A percentile compares a stretch with the other conserved stretches of the same genome.
These are phyloP conservation scores for Debaryomyces castellii DNA, from an alignment of 805 yeast species.

Conservation along the genomic window DNA sequence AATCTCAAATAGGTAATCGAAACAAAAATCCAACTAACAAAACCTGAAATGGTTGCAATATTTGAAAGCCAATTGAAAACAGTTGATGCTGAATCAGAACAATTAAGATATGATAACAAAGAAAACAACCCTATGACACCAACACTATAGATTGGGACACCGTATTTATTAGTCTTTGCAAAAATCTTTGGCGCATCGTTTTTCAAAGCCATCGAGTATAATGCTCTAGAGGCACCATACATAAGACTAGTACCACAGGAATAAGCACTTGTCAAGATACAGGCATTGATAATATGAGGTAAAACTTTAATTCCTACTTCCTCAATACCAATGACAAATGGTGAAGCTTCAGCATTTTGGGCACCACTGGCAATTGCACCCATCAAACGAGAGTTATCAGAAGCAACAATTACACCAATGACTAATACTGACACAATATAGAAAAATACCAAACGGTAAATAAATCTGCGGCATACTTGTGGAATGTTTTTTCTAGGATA, in stretches of 20 bases:
- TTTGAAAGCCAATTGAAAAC: slow-evolving; percentile 75
- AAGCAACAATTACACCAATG: slow-evolving; percentile 24
- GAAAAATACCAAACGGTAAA: slow-evolving; percentile 43
- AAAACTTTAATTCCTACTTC: slow-evolving; percentile 51
- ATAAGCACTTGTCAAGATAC: slow-evolving; percentile 71
- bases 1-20: slow-evolving; percentile 61
- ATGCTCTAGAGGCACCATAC: slow-evolving; percentile 27
- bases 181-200: slow-evolving; percentile 21
- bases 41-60: slow-evolving; percentile 68
- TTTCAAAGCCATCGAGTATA: slow-evolving; percentile 21
- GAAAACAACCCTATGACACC: slow-evolving; percentile 12
- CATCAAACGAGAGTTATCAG: slow-evolving; percentile 16
- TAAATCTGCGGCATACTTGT: slow-evolving; percentile 55
- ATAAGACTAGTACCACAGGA: slow-evolving; percentile 53
- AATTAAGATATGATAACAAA: slow-evolving; percentile 29
- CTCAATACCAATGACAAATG: slow-evolving; percentile 65
- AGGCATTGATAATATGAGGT: slow-evolving; percentile 71
- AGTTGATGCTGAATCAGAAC: slow-evolving; percentile 54
- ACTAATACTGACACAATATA: slow-evolving; percentile 16
- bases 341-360: slow-evolving; percentile 51
- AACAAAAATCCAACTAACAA: slow-evolving; percentile 59
- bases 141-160: slow-evolving; percentile 24
- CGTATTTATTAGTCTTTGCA: slow-evolving; percentile 11
- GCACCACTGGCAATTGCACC: slow-evolving; percentile 16
- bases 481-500: slow-evolving; percentile 60